Evolutionary conservation across 2,329 filamentous ascomycete genomes (phyloP).

Genomic region (Akanthomyces muscarius): DNA sequence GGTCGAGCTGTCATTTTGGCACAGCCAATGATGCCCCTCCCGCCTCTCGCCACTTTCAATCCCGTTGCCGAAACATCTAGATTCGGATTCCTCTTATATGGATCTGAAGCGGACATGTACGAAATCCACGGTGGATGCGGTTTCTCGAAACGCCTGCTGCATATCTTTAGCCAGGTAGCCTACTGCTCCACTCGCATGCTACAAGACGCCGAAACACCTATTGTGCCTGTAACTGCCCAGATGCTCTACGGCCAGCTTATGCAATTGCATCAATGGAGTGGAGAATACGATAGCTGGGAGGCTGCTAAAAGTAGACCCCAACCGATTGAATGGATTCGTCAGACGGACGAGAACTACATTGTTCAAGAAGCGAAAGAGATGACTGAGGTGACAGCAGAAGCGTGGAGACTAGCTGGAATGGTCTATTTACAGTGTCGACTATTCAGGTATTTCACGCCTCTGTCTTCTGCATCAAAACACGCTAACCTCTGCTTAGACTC

Average conservation of each 20-base stretch:
- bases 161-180: slow-evolving; percentile 36
- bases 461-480: neutral
- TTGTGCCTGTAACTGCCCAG: slow-evolving; percentile 30
- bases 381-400: slow-evolving; percentile 39
- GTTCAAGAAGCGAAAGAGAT: slow-evolving; percentile 31
- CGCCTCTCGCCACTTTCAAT: slow-evolving; percentile 27
- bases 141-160: slow-evolving; percentile 38
- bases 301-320: slow-evolving; percentile 18
- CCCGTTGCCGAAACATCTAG: slow-evolving; percentile 28
- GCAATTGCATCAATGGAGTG: slow-evolving; percentile 35
- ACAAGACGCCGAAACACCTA: slow-evolving; percentile 30
- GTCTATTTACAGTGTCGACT: slow-evolving; percentile 38
- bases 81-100: slow-evolving; percentile 39
- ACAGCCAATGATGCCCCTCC: slow-evolving; percentile 36
- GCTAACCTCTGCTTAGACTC: slow-evolving; percentile 25
- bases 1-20: slow-evolving; percentile 37
- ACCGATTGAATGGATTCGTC: slow-evolving; percentile 30
- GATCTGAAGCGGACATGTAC: slow-evolving; percentile 31
- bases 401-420: slow-evolving; percentile 38
- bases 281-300: slow-evolving; percentile 27
- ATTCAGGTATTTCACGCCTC: slow-evolving; percentile 27
- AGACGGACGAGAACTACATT: slow-evolving; percentile 22
- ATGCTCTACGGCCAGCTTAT: slow-evolving; percentile 27
- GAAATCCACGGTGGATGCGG: slow-evolving; percentile 40
- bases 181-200: slow-evolving; percentile 33